Percentiles rank a stretch among this genome's conserved stretches.
These are phyloP conservation scores for Geotrichum aggregatum DNA, from an alignment of 1,139 yeast genomes.

Conservation along the genomic window DNA sequence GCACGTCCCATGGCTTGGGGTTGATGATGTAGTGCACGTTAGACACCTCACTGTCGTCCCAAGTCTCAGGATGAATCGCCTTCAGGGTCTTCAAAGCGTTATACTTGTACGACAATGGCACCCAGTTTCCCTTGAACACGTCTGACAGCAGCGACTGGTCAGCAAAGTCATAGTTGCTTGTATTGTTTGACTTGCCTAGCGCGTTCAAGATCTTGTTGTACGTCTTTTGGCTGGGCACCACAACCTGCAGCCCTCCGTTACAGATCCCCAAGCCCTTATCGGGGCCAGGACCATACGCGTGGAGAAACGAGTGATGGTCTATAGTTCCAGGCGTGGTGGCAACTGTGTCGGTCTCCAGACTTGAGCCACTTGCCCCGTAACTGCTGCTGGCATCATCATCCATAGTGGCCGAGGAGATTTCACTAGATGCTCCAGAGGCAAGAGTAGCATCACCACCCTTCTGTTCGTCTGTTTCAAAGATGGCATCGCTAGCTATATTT, in stretches of 20 bases:
- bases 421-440: slow-evolving; percentile 5
- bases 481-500: not conserved
- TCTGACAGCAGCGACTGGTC: slow-evolving; percentile 56
- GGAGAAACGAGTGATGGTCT: slow-evolving; percentile 27
- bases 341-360: not conserved
- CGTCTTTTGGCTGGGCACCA: slow-evolving; percentile 41
- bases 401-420: not conserved
- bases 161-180: slow-evolving; percentile 48
- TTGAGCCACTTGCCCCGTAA: not conserved
- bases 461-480: not conserved
- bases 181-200: slow-evolving; percentile 38
- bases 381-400: slow-evolving; percentile 1
- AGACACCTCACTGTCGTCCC: slow-evolving; percentile 48
- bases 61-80: slow-evolving; percentile 43
- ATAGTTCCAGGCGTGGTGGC: not conserved
- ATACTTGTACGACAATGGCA: slow-evolving; percentile 49
- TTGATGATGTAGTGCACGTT: slow-evolving; percentile 52
- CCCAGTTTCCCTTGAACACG: slow-evolving; percentile 48
- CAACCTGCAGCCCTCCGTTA: slow-evolving; percentile 53
- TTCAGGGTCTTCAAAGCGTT: slow-evolving; percentile 52
- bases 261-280: slow-evolving; percentile 45
- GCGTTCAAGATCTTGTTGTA: slow-evolving; percentile 43
- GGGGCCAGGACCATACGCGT: slow-evolving; percentile 44
- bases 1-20: slow-evolving; percentile 57
- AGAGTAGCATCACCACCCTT: slow-evolving; percentile 9